These are phyloP conservation scores for Exobasidium cylindrosporum DNA, from an alignment of 1,284 basidiomycete species.

Conservation along the genomic window DNA sequence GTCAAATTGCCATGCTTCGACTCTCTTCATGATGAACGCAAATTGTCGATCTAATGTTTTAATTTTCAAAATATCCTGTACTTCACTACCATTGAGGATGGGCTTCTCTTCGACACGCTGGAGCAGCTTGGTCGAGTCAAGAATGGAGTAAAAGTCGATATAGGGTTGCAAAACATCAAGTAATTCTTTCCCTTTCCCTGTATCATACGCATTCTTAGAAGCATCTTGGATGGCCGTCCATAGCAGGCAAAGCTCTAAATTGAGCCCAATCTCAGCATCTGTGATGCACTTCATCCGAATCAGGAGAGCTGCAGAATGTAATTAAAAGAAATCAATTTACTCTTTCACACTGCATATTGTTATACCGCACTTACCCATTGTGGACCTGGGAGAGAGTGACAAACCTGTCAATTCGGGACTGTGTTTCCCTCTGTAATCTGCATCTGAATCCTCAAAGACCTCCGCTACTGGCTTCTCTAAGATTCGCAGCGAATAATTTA, in stretches of 20 bases:
- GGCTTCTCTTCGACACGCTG: background rate
- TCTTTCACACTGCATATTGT: background rate
- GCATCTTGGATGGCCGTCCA: background rate
- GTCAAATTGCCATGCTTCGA: slow-evolving; percentile 46
- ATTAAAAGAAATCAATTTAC: background rate
- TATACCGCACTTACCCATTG: background rate
- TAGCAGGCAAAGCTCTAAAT: background rate
- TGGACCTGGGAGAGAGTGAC: background rate
- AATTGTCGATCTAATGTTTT: slow-evolving; percentile 25
- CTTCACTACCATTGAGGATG: slow-evolving; percentile 30
- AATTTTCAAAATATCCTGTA: slow-evolving; percentile 28
- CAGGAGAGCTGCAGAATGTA: background rate
- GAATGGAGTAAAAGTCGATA: background rate
- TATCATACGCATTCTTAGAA: background rate
- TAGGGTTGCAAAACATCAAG: background rate
- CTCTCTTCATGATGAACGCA: slow-evolving; percentile 32
- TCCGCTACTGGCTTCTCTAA: slow-evolving; percentile 7
- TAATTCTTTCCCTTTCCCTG: background rate
- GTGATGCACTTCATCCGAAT: background rate
- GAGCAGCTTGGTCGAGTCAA: background rate
- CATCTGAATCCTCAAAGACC: background rate
- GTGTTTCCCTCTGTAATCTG: slow-evolving; percentile 1
- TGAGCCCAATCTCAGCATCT: background rate
- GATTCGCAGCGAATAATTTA: slow-evolving; percentile 20
- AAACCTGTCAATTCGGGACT: background rate